Conservation (phyloP, 208 protist species). For the Trichomonas vaginalis region DNA sequence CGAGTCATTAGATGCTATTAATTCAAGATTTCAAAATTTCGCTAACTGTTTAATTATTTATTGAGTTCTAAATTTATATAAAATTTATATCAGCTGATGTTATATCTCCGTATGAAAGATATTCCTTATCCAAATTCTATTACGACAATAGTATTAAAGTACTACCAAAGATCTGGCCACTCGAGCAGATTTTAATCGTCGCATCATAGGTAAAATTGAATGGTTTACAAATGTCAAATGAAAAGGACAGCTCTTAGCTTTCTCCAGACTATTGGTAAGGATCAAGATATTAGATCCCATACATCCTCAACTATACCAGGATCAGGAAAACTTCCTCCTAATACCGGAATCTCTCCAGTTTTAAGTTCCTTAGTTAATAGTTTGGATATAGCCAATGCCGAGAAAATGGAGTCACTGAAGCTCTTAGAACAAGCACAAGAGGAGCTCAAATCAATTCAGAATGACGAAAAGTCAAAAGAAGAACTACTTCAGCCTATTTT, state of each 20-base stretch:
- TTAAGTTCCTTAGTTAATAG: not conserved
- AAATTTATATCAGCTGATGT: no score
- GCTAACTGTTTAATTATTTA: no score
- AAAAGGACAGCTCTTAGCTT: not conserved
- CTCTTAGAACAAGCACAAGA: not conserved
- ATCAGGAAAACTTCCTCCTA: not conserved
- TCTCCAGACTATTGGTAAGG: not conserved
- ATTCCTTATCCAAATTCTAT: no score
- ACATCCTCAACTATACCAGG: not conserved
- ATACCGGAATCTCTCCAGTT: not conserved
- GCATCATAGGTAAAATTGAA: no score
- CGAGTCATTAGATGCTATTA: no score
- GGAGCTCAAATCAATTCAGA: not conserved
- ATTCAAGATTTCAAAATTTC: no score
- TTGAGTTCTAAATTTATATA: no score
- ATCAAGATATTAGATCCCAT: not conserved
- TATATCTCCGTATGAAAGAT: no score
- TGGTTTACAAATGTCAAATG: not conserved
- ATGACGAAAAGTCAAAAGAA: not conserved
- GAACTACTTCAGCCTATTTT: not conserved
- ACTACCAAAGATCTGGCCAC: no score
- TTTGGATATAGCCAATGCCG: not conserved
- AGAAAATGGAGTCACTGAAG: not conserved
- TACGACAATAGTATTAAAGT: no score
- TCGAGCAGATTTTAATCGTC: no score